Evolutionary conservation across 805 yeast genomes (phyloP), one percentile per base, ranked within the genome.

Genomic region (Nakazawaea populi): DNA sequence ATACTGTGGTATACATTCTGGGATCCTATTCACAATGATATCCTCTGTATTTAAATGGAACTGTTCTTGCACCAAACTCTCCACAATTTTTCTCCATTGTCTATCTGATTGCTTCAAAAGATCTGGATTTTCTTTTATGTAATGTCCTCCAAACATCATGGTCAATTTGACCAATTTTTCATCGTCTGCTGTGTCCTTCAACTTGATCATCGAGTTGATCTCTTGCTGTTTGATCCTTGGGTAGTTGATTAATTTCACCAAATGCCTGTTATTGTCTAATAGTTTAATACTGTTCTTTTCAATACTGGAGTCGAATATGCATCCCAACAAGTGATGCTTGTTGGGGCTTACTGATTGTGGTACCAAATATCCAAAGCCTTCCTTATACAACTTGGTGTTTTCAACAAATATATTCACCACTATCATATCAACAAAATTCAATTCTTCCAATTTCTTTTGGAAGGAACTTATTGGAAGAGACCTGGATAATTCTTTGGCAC

Each of bases 61-160:
- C 3, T 72, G 76, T 5, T 57, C 53, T 32, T 70, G 42, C 37
- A 51, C 44, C 49, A 44, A 42, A 3, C 34, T 32, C 35, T 46
- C 36, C 36, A 54, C 44, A 9, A 36, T 46, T 36, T 37, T 46
- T n/a, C 41, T 45, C 30, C 47, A 34, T 32, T 51, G 53, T 41
- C 49, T 46, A 14, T 46, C 42, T 3, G 55, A 40, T 24, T 48
- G 50, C 4, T 31, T 36, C n/a, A 32, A 39, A 6, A 45, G 27
- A 12, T 49, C 53, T 3, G 36, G 43, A 29, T 48, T 35, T 10
- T 50, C 24, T 12, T 46, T 44, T 28, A 24, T 54, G 42, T 58
- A 74, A 59, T 86, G 88, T 0, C 97, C 97, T 4, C 97, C 97
- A 58, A 90, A 69, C 97, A 92, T 92, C 29, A 89, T 76, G 0